These are phyloP conservation scores for Saposhnikovia divaricata DNA, from an alignment of 129 eudicot genomes.

Conservation along the genomic window DNA sequence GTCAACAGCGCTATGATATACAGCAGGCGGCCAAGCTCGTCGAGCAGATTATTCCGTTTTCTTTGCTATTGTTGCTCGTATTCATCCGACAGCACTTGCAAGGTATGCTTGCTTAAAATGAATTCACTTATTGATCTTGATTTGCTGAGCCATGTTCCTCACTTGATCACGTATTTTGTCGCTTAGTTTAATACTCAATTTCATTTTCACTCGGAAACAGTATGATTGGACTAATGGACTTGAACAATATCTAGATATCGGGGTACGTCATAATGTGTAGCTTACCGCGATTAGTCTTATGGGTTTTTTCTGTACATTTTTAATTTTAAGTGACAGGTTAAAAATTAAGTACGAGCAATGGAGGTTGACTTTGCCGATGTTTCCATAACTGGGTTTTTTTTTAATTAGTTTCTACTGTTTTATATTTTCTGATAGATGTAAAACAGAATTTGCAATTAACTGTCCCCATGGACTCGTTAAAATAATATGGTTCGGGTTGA, in stretches of 20 bases:
- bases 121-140: background rate
- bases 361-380: background rate
- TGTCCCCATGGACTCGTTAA: background rate
- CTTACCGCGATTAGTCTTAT: background rate
- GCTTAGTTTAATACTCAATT: background rate
- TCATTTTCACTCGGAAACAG: background rate
- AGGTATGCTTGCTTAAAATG: conserved; percentile 26
- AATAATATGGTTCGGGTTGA: background rate
- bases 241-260: background rate
- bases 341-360: background rate
- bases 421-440: background rate
- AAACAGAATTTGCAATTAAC: background rate
- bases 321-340: too few species aligned
- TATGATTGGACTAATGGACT: background rate
- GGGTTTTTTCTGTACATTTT: too few species aligned
- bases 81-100: conserved; percentile 72
- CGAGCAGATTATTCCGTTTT: conserved; percentile 80
- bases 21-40: conserved; percentile 56
- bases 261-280: too few species aligned
- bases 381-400: background rate
- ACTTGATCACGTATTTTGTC: background rate
- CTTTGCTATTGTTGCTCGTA: conserved; percentile 56
- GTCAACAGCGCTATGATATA: conserved; percentile 53
- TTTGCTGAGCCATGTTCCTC: background rate
- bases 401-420: too few species aligned